Evolutionary conservation across 2,329 filamentous ascomycete genomes (phyloP).

Genomic region (Paradendryphiella salina): DNA sequence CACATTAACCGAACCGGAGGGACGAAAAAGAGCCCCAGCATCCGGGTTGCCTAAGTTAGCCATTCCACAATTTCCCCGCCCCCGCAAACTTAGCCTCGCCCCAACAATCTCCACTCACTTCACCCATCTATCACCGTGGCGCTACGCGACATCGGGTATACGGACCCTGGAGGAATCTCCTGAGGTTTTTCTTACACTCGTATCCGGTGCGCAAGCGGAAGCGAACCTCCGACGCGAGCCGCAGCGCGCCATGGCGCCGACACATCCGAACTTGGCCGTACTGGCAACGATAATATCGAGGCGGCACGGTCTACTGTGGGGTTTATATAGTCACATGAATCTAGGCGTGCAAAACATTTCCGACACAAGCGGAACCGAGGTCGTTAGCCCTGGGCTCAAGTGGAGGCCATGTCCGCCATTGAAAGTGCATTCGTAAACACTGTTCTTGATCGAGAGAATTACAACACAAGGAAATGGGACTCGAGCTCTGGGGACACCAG

Average conservation of each 20-base stretch:
- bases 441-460: slow-evolving; percentile 24
- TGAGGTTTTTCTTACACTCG: slow-evolving; percentile 1
- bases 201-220: slow-evolving; percentile 10
- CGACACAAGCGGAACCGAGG: slow-evolving; percentile 8
- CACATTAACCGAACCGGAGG: neutral
- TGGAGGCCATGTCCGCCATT: slow-evolving; percentile 29
- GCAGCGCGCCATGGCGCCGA: slow-evolving; percentile 3
- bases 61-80: slow-evolving; percentile 49
- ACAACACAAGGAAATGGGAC: slow-evolving; percentile 1
- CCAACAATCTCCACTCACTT: slow-evolving; percentile 10
- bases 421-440: slow-evolving; percentile 39
- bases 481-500: slow-evolving; percentile 8
- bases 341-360: slow-evolving; percentile 1
- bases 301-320: slow-evolving; percentile 2
- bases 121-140: neutral
- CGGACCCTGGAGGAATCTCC: slow-evolving; percentile 2
- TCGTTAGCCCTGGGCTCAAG: neutral
- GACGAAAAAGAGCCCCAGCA: slow-evolving; percentile 4
- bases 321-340: slow-evolving; percentile 4
- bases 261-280: neutral
- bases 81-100: slow-evolving; percentile 18
- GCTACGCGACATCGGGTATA: slow-evolving; percentile 10
- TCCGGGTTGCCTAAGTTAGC: slow-evolving; percentile 6
- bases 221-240: slow-evolving; percentile 10
- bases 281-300: neutral